phyloP scores from a whole-genome alignment of 495 filamentous ascomycete species.

The Thozetella sp. region DNA sequence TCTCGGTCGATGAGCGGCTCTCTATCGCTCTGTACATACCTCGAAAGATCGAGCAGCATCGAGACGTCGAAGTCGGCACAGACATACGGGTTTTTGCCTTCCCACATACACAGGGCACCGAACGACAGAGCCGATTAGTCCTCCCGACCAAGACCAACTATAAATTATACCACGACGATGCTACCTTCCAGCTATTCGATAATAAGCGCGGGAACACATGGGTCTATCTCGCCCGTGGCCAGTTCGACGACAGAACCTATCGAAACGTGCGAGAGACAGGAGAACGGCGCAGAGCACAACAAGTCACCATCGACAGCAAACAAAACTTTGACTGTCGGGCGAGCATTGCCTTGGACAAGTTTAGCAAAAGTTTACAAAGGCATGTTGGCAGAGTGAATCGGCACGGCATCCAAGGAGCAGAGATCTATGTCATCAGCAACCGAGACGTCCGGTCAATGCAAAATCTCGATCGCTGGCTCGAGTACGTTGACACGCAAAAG shows the following conservation, averaged over 20 bases:
- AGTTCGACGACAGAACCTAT: slow-evolving; percentile 36
- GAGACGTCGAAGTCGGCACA: slow-evolving; percentile 40
- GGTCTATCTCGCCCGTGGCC: slow-evolving; percentile 35
- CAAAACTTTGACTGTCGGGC: slow-evolving; percentile 39
- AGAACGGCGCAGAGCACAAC: slow-evolving; percentile 29
- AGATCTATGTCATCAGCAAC: slow-evolving; percentile 56
- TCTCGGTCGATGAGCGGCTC: slow-evolving; percentile 45
- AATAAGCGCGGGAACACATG: slow-evolving; percentile 40
- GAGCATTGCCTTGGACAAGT: slow-evolving; percentile 49
- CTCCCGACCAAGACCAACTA: slow-evolving; percentile 47
- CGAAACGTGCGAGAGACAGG: slow-evolving; percentile 27
- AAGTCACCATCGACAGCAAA: slow-evolving; percentile 37
- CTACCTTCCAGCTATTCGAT: slow-evolving; percentile 45
- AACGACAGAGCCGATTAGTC: slow-evolving; percentile 31
- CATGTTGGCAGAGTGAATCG: slow-evolving; percentile 46
- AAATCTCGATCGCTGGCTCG: slow-evolving; percentile 49
- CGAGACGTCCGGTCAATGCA: slow-evolving; percentile 44
- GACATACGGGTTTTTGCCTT: slow-evolving; percentile 49
- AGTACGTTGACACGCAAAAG: slow-evolving; percentile 46
- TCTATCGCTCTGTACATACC: slow-evolving; percentile 53
- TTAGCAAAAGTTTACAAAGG: slow-evolving; percentile 35
- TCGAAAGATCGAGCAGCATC: slow-evolving; percentile 29
- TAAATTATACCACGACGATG: slow-evolving; percentile 42
- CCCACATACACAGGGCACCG: slow-evolving; percentile 40
- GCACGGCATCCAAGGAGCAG: slow-evolving; percentile 38